Conservation (phyloP, 805 yeast species). For the Lipomyces kockii region DNA sequence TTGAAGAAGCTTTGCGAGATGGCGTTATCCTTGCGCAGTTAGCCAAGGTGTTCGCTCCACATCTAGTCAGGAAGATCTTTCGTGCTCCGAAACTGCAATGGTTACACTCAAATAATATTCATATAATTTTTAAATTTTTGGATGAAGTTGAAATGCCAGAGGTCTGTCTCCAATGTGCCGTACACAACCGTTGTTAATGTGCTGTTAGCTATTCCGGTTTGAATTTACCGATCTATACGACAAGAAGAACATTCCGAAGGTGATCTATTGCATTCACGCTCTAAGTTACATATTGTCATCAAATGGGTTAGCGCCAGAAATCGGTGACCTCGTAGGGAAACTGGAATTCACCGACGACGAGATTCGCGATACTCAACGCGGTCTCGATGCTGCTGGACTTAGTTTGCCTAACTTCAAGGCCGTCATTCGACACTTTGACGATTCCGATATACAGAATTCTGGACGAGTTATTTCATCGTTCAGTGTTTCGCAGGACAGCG, state of each 20-base stretch:
- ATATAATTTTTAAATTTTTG: constrained; percentile 71
- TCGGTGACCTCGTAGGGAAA: constrained; percentile 66
- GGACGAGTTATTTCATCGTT: background rate
- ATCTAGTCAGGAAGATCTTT: constrained; percentile 58
- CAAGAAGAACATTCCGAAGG: constrained; percentile 88
- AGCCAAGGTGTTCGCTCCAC: constrained; percentile 72
- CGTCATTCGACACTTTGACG: constrained; percentile 52
- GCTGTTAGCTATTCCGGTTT: constrained; percentile 60
- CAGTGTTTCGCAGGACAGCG: constrained; percentile 15
- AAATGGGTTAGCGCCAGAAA: constrained; percentile 54
- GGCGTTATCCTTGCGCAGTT: constrained; percentile 86
- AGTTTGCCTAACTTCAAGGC: constrained; percentile 78
- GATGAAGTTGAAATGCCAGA: constrained; percentile 79
- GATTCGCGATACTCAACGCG: constrained; percentile 64
- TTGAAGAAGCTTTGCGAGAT: constrained; percentile 72
- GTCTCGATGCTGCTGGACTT: constrained; percentile 64
- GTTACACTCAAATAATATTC: constrained; percentile 91
- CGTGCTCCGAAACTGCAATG: constrained; percentile 68
- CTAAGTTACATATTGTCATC: constrained; percentile 71
- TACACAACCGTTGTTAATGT: background rate
- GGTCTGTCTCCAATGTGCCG: constrained; percentile 42
- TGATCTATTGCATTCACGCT: constrained; percentile 91
- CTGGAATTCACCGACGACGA: constrained; percentile 71
- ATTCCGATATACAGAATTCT: constrained; percentile 33
- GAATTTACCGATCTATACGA: constrained; percentile 94